Evolutionary conservation across 2,329 filamentous ascomycete species (phyloP).

Genomic region (Cadophora sp.): DNA sequence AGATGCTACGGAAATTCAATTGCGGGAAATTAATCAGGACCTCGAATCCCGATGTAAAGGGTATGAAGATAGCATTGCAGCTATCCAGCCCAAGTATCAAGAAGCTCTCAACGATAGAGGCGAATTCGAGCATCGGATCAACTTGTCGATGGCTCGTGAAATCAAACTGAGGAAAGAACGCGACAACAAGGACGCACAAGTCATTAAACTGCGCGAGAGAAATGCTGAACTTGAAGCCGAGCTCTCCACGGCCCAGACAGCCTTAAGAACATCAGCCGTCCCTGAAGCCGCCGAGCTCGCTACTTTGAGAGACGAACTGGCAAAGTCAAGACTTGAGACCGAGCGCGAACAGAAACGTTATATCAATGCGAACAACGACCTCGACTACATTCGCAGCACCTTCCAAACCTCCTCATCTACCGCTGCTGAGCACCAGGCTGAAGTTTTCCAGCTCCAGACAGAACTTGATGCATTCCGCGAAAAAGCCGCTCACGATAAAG

Average conservation of each 20-base stretch:
- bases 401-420: constrained; percentile 42
- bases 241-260: constrained; percentile 38
- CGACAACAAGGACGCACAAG: constrained; percentile 31
- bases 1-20: constrained; percentile 45
- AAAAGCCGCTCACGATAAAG: constrained; percentile 37
- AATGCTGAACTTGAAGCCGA: constrained; percentile 33
- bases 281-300: constrained; percentile 50
- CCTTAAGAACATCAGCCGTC: constrained; percentile 42
- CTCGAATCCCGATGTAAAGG: constrained; percentile 55
- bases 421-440: constrained; percentile 29
- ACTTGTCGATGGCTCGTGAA: constrained; percentile 30
- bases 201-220: constrained; percentile 39
- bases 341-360: constrained; percentile 35
- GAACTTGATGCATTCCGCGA: constrained; percentile 29
- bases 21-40: constrained; percentile 51
- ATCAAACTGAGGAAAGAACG: constrained; percentile 29
- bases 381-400: constrained; percentile 39
- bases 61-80: constrained; percentile 51
- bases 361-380: constrained; percentile 33
- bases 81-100: constrained; percentile 55
- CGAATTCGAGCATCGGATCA: constrained; percentile 52
- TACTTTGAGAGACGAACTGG: constrained; percentile 48
- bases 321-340: constrained; percentile 28
- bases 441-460: constrained; percentile 32
- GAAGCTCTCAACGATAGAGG: constrained; percentile 59